Conservation (phyloP, 2,329 filamentous ascomycete species). For the Venturiaceae sp. region DNA sequence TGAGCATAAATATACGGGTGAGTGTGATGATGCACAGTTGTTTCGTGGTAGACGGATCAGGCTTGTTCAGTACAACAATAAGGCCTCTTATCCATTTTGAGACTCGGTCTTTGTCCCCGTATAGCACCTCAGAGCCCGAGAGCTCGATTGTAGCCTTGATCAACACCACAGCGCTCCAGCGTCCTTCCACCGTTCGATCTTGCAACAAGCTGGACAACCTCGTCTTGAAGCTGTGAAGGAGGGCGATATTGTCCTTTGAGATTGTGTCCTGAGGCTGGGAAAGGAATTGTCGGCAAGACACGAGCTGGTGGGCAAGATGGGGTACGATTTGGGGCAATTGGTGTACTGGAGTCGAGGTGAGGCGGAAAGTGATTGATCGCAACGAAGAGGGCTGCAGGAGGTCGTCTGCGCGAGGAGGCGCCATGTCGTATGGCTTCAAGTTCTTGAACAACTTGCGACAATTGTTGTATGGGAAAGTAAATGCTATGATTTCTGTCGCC, state of each 20-base stretch:
- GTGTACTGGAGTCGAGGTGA: constrained; percentile 61
- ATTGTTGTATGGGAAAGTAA: not conserved
- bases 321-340: constrained; percentile 67
- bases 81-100: constrained; percentile 64
- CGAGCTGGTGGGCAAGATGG: constrained; percentile 50
- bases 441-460: not conserved
- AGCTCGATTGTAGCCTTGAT: constrained; percentile 75
- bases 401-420: not conserved
- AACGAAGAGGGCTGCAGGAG: constrained; percentile 31
- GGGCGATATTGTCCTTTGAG: constrained; percentile 52
- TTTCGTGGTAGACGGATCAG: constrained; percentile 57
- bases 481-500: not conserved
- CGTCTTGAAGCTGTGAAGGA: constrained; percentile 74
- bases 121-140: constrained; percentile 74
- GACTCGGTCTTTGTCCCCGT: constrained; percentile 48
- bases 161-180: constrained; percentile 68
- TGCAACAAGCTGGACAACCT: constrained; percentile 69
- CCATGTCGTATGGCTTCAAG: not conserved
- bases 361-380: constrained; percentile 54
- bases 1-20: constrained; percentile 73
- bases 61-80: constrained; percentile 68
- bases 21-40: constrained; percentile 68
- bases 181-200: constrained; percentile 62
- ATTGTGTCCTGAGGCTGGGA: constrained; percentile 50
- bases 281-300: constrained; percentile 48